Percentiles rank a stretch among this genome's conserved stretches.
phyloP scores from a whole-genome alignment of 805 yeast species.

The Myxozyma neglecta region DNA sequence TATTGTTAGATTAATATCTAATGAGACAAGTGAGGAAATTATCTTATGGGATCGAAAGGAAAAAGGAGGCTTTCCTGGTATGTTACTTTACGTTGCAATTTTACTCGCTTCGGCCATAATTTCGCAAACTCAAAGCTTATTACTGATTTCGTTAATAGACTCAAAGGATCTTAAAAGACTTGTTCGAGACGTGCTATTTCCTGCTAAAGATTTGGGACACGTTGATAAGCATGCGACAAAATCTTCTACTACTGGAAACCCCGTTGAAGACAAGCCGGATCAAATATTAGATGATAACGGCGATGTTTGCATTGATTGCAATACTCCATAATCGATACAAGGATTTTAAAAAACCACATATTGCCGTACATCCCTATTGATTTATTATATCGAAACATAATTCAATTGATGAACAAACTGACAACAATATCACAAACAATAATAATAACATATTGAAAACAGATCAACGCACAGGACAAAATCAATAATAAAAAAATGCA shows the following conservation, averaged over 20 bases:
- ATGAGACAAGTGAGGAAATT: constrained; percentile 40
- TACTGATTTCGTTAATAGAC: constrained; percentile 44
- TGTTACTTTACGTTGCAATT: background rate
- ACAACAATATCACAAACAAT: background rate
- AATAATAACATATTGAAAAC: too few relatives aligned
- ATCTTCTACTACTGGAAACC: background rate
- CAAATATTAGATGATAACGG: constrained; percentile 2
- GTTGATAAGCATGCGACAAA: constrained; percentile 46
- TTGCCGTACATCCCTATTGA: too few relatives aligned
- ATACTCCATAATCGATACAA: background rate
- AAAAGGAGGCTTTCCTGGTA: constrained; percentile 71
- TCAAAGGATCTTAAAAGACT: constrained; percentile 71
- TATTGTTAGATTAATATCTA: constrained; percentile 51
- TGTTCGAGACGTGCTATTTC: constrained; percentile 60
- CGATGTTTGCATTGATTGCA: constrained; percentile 13
- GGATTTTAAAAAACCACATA: too few relatives aligned
- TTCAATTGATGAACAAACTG: background rate
- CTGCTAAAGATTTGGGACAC: constrained; percentile 60
- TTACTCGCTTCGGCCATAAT: too few relatives aligned
- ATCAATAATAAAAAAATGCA: constrained; percentile 3
- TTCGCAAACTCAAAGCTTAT: background rate
- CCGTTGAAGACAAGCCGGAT: background rate
- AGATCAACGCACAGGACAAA: background rate
- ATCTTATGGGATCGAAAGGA: constrained; percentile 60
- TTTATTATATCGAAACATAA: background rate